Evolutionary conservation across 2,329 filamentous ascomycete genomes (phyloP), one percentile per base, ranked within the genome.

Genomic region (Chalara sp.): DNA sequence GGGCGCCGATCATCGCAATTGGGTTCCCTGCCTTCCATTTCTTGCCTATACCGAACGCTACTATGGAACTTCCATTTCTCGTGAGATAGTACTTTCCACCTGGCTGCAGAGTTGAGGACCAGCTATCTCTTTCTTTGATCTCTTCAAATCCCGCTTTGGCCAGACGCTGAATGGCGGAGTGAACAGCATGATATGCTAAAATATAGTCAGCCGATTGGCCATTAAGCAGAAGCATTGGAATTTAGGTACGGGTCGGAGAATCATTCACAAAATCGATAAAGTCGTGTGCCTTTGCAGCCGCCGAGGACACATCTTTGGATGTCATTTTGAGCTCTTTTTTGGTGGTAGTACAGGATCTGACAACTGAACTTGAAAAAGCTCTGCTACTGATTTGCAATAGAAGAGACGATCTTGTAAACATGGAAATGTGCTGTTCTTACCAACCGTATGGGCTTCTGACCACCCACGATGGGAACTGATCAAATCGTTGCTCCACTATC

Each of bases 81-180:
- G 92, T 97, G 63, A 96, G 81, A 72, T 91, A 96, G 76, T 97
- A 97, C 72, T 95, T 96, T 57, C 92, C 91, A 56, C 92, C 91
- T 28, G 90, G 89, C 51, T 83, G 80, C 55, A 96, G 79, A 44
- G 78, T 81, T 1, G 85, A 82, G 11, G 86, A 80, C 92, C 93
- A 97, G 44, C 87, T 83, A 65, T 96, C 89, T 62, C 88, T 87
- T 72, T 97, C 92, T 76, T 84, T 88, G 71, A 99, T 88, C 61
- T 86, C 81, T 62, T 81, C 78, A 76, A 97, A 99, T 53, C 92
- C 91, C 46, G 89, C 91, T 61, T 85, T 81, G 60, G 86, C 80
- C 48, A 99, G 80, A 50, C 87, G 84, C 56, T 83, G 72, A 61
- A 86, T 85, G 58, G 90, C 81, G 46, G 86, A 87, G 51, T 84